phyloP scores from a whole-genome alignment of 768 basidiomycete genomes.

The Strobilomyces echinocephalus region DNA sequence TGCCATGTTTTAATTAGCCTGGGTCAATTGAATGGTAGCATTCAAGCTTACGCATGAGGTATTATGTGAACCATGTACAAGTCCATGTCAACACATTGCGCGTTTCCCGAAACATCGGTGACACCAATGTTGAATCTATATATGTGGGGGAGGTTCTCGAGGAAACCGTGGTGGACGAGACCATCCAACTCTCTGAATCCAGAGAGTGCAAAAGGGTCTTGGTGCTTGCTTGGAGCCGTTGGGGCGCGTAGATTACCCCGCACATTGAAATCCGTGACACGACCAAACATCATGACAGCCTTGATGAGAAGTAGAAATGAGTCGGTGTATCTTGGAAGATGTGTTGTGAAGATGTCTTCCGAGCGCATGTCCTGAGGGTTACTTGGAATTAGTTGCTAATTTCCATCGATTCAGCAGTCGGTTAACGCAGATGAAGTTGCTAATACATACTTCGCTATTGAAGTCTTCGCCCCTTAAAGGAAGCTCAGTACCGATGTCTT shows the following conservation, averaged over 20 bases:
- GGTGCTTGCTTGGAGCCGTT: constrained; percentile 63
- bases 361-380: constrained; percentile 73
- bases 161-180: constrained; percentile 62
- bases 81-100: constrained; percentile 67
- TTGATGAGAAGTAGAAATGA: constrained; percentile 79
- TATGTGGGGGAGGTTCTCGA: constrained; percentile 64
- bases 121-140: constrained; percentile 63
- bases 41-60: constrained; percentile 68
- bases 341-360: constrained; percentile 61
- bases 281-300: constrained; percentile 78
- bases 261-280: constrained; percentile 81
- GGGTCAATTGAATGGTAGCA: constrained; percentile 2
- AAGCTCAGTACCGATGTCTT: constrained; percentile 79
- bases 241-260: constrained; percentile 64
- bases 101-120: constrained; percentile 51
- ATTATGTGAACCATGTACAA: constrained; percentile 83
- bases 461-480: constrained; percentile 75
- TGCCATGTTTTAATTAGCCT: constrained; percentile 28
- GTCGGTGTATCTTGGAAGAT: constrained; percentile 76
- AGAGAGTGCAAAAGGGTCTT: constrained; percentile 63
- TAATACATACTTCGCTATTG: constrained; percentile 66
- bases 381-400: constrained; percentile 54
- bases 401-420: constrained; percentile 8
- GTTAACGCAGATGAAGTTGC: not conserved
- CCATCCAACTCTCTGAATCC: constrained; percentile 70